These are phyloP conservation scores for Asparagopsis taxiformis DNA, from an alignment of 31 red algal genomes.

Conservation along the genomic window DNA sequence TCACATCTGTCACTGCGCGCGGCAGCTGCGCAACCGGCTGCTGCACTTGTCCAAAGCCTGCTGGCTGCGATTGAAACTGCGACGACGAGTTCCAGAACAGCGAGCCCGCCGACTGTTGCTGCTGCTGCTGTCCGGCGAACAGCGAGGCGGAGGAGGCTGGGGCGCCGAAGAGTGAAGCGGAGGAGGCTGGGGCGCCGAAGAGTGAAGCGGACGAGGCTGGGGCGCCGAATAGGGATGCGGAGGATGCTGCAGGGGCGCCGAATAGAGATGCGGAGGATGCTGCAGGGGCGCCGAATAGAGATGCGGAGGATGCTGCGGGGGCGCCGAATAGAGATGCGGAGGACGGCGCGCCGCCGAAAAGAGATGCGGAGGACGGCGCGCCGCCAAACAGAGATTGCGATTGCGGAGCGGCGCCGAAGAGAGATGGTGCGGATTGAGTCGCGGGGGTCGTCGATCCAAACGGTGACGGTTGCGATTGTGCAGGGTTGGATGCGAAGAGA, in stretches of 20 bases:
- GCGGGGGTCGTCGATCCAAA: too few relatives aligned
- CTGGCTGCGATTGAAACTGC: conserved; percentile 6
- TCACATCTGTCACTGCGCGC: conserved; percentile 27
- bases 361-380: background rate
- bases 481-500: conserved; percentile 4
- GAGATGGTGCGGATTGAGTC: background rate
- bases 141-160: conserved; percentile 2
- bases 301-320: too few relatives aligned
- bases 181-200: background rate
- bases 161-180: conserved; percentile 7
- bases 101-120: conserved; percentile 11
- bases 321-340: conserved; percentile 7
- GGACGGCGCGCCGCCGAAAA: conserved; percentile 23
- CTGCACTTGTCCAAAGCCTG: conserved; percentile 19
- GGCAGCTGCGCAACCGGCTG: conserved; percentile 44
- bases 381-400: conserved; percentile 35
- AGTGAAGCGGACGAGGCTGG: background rate
- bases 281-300: too few relatives aligned
- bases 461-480: conserved; percentile 15
- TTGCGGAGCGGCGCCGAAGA: background rate
- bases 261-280: too few relatives aligned
- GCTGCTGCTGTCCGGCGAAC: background rate
- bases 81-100: conserved; percentile 19
- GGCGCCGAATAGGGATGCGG: too few relatives aligned
- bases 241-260: too few relatives aligned